Base-by-base conservation (phyloP, 2,329 filamentous ascomycete species). In the Clarireedia homoeocarpa region DNA sequence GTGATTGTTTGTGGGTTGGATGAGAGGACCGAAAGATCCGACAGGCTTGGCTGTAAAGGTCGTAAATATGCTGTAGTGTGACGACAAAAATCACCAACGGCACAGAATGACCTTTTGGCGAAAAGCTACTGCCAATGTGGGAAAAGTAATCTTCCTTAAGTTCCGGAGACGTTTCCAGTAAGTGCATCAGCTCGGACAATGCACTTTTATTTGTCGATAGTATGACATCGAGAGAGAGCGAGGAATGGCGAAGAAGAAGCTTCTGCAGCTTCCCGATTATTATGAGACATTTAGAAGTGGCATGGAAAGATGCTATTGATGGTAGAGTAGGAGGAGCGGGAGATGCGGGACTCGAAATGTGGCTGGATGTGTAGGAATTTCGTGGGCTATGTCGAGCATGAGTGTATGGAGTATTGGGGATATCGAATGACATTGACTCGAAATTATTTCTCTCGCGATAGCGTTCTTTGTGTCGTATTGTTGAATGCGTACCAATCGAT, bases 41-140 rank as follows among this genome's bases (percentile, higher is more conserved):
- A 27, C 51, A 53, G 15, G 51, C 51, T 48, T 53, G 51, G 2
- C 23, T 26, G 14, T 53, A 53, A 30, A 53, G 42, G 17, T 53
- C 42, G 44, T 48, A 42, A 7, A 53, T 53, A 15, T 39, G 30
- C n/a, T 53, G 48, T 9, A 53, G 5, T 1, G 51, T 30, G 4
- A 53, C 17, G 6, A 53, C 30, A 12, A 27, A 53, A 6, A 39
- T 23, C 51, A 53, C 48, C 7, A 47, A 7, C 14, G 23, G 23
- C 2, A 34, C 46, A 5, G 17, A 48, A 5, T 48, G 23, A 6
- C 34, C 15, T 3, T 20, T 15, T 2, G 4, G 39, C 10, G 50
- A 24, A 1, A 44, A 5, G 14, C 24, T 15, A 12, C 24, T 47
- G 14, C 20, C 6, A 27, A 36, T 27, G 9, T 14, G 47, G 10